These are phyloP conservation scores for Cladosporium austrohemisphaericum DNA, from an alignment of 2,329 filamentous ascomycete genomes.

Conservation along the genomic window DNA sequence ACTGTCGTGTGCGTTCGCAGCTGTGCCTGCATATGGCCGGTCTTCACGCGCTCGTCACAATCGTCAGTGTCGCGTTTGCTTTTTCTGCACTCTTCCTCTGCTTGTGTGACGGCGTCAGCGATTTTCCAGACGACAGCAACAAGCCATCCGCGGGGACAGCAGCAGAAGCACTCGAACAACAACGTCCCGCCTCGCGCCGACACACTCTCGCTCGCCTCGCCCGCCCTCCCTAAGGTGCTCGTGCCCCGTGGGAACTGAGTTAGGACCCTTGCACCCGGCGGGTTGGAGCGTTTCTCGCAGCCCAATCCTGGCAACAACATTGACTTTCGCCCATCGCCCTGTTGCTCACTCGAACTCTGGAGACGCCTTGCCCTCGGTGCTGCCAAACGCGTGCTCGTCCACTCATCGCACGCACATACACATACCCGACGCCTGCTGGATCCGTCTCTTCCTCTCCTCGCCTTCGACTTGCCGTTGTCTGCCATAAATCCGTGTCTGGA, in stretches of 20 bases:
- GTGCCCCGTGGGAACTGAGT: not conserved
- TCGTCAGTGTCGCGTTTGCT: not conserved
- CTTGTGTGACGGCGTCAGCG: not conserved
- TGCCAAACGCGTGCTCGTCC: too few relatives aligned
- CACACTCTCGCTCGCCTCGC: not conserved
- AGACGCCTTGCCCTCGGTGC: slow-evolving; percentile 6
- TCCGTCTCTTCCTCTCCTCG: not conserved
- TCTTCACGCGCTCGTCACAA: slow-evolving; percentile 2
- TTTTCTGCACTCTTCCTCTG: slow-evolving; percentile 2
- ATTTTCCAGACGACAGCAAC: not conserved
- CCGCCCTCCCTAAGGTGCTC: too few relatives aligned
- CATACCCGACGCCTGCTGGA: not conserved
- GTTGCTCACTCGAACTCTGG: slow-evolving; percentile 3
- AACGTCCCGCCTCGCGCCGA: not conserved
- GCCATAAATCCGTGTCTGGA: not conserved
- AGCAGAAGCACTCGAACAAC: too few relatives aligned
- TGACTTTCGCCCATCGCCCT: not conserved
- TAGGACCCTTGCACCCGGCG: not conserved
- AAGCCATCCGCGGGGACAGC: not conserved
- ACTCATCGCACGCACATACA: not conserved
- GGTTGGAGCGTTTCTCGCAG: not conserved
- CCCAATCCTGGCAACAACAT: slow-evolving; percentile 1
- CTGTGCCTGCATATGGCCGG: slow-evolving; percentile 1
- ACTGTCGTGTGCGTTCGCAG: not conserved
- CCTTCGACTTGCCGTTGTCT: too few relatives aligned